Evolutionary conservation across 805 yeast genomes (phyloP), one percentile per base, ranked within the genome.

Genomic region (Candida sonorensis): DNA sequence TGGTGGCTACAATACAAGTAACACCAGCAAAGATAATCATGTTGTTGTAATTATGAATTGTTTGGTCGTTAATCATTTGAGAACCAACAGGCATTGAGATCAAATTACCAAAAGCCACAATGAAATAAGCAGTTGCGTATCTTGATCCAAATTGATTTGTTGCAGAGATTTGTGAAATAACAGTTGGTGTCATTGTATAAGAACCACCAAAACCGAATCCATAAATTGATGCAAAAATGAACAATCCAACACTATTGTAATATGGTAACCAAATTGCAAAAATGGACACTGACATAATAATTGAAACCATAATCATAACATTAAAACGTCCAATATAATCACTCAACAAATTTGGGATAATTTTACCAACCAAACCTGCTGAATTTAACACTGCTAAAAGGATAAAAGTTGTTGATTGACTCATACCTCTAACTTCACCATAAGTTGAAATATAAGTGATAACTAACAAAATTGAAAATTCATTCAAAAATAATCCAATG

Each of bases 81-180:
- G 77, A 75, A 10, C 69, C 65, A 27, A 67, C 54, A 9, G 77
- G 76, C 33, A 72, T 59, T 4, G 65, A 57, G 11, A 67, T 61
- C 14, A 73, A 51, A 19, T 63, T 58, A 15, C 67, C 58, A 29
- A 75, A 54, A 32, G 84, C 70, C 13, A 72, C 75, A 37, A 75
- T 50, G 34, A 74, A 74, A 51, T 76, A 79, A 43, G 76, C 66
- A n/a, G 84, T 69, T 0, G 87, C 87, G 45, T 72, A 81, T 14
- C 81, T 57, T 38, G 72, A 74, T 17, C 88, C 88, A 50, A 80
- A 81, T 32, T 74, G 69, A 36, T 66, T 62, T 1, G 76, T 73
- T 7, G 67, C 67, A 11, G 78, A 69, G 10, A 80, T 71, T 35
- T 69, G 70, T 0, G 79, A 67, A 26, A 77, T 63, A 30, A 83